Conservation (phyloP, 139 green algal genomes). For the Ostreobium quekettii region DNA sequence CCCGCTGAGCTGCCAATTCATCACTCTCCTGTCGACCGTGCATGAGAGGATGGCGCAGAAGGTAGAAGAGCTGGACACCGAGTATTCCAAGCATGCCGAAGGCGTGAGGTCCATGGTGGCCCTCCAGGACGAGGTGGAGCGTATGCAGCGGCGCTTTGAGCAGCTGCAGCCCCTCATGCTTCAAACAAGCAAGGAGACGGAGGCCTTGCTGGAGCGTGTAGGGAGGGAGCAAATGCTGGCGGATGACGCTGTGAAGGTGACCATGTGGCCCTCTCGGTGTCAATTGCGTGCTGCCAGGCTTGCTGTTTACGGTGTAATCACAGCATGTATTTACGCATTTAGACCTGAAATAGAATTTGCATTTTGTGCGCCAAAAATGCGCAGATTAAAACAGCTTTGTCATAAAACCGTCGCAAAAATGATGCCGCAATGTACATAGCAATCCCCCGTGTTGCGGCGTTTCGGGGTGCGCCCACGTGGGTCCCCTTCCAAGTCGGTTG, state of each 20-base stretch:
- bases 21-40: no score
- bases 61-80: no score
- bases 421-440: no score
- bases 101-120: neutral
- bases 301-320: neutral
- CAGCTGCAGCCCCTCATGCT: neutral
- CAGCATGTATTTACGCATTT: neutral
- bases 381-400: no score
- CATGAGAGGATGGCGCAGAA: no score
- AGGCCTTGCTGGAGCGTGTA: neutral
- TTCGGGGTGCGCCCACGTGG: no score
- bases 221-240: neutral
- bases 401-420: no score
- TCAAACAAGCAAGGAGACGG: neutral
- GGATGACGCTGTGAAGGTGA: neutral
- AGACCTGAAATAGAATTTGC: no score
- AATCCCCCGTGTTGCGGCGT: no score
- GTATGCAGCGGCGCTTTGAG: neutral
- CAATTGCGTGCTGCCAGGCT: neutral
- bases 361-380: no score
- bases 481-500: no score
- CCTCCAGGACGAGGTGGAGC: neutral
- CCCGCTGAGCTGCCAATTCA: no score
- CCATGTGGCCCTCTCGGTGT: neutral
- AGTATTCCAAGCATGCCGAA: neutral